Percentiles rank a stretch among this genome's conserved stretches.
phyloP scores from a whole-genome alignment of 139 green algal species.

The Microglena sp. region DNA sequence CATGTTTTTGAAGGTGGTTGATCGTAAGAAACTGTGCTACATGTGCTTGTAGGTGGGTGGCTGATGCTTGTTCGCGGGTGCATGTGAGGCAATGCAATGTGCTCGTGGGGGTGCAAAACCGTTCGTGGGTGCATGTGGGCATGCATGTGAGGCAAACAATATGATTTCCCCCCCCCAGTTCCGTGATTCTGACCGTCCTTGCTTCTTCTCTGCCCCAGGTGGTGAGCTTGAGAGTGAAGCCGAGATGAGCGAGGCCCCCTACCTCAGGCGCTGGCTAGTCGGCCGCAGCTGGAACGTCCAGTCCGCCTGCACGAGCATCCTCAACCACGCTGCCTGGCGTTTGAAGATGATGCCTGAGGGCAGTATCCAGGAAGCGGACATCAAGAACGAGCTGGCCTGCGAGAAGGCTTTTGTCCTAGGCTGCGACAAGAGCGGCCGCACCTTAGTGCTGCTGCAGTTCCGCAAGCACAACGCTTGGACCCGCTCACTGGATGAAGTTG shows the following conservation, averaged over 20 bases:
- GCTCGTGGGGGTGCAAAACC: neutral
- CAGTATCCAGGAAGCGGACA: constrained; percentile 2
- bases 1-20: no score
- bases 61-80: no score
- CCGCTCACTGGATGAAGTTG: constrained; percentile 24
- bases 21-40: no score
- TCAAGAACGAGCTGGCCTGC: constrained; percentile 24
- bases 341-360: constrained; percentile 16
- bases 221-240: constrained; percentile 16
- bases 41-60: no score
- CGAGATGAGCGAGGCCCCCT: constrained; percentile 15
- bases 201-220: constrained; percentile 4
- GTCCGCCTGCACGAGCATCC: constrained; percentile 3
- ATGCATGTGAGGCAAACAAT: neutral
- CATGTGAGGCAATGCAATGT: neutral
- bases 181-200: neutral
- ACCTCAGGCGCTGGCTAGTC: constrained; percentile 27
- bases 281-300: constrained; percentile 23
- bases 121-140: neutral
- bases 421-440: constrained; percentile 12
- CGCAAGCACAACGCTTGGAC: constrained; percentile 15
- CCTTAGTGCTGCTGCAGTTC: constrained; percentile 17
- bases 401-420: constrained; percentile 30
- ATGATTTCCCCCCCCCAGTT: neutral
- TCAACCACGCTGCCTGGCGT: constrained; percentile 25